phyloP scores from a whole-genome alignment of 1,139 yeast species.

The Nakaseomyces delphensis region DNA sequence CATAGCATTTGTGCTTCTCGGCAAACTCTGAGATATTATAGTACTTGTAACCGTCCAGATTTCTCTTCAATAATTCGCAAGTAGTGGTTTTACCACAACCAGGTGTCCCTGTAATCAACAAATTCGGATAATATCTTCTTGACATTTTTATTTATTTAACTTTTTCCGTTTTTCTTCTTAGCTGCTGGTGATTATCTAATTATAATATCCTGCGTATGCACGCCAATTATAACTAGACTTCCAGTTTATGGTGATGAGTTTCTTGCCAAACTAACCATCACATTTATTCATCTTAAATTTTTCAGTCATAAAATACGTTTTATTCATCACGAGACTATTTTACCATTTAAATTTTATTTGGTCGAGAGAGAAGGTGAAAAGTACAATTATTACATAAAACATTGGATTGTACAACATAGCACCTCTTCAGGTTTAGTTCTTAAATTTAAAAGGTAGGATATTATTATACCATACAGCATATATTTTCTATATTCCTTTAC shows the following conservation, averaged over 20 bases:
- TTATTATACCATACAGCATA: too few relatives aligned
- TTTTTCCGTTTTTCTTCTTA: background rate
- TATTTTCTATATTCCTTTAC: too few relatives aligned
- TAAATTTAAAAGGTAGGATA: too few relatives aligned
- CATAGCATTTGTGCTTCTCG: conserved; percentile 64
- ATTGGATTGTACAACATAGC: too few relatives aligned
- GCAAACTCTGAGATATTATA: conserved; percentile 76
- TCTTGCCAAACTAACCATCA: too few relatives aligned
- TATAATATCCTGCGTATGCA: background rate
- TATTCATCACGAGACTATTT: too few relatives aligned
- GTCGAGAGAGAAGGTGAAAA: too few relatives aligned
- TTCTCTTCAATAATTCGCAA: conserved; percentile 51
- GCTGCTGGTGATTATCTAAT: background rate
- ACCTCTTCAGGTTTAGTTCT: too few relatives aligned
- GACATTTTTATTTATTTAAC: background rate
- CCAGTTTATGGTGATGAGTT: too few relatives aligned
- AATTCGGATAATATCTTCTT: conserved; percentile 48
- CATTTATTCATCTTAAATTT: conserved; percentile 1
- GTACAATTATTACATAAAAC: too few relatives aligned
- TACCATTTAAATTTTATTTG: too few relatives aligned
- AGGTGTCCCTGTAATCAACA: conserved; percentile 92
- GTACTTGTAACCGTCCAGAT: conserved; percentile 44
- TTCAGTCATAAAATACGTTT: background rate
- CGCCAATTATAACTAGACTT: background rate
- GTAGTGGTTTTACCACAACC: conserved; percentile 96